Base-by-base conservation (phyloP, 2,329 filamentous ascomycete species). In the Penicillium sp. region DNA sequence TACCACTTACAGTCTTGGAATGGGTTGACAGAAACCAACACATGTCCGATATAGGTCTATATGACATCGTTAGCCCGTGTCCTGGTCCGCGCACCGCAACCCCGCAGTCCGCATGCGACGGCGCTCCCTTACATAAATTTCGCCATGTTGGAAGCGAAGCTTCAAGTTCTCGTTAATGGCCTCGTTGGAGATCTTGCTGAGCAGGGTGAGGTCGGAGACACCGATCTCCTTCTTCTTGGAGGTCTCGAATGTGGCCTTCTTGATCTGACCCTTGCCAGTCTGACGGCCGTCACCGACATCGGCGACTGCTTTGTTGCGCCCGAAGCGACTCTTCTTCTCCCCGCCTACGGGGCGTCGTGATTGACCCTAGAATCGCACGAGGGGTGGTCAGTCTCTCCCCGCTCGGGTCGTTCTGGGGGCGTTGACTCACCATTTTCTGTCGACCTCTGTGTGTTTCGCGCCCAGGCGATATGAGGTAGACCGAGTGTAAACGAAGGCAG, bases 181-280 rank as follows among this genome's bases (percentile, higher is more conserved):
- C 74, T 99, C 94, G 74, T 99, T 97, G 62, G 92, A 96, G 61
- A 99, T 95, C 76, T 97, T 97, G 81, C 92, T 96, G 70, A 99
- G 88, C 66, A 99, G 81, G 4, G 94, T 99, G 71, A 99, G 82
- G 80, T 99, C 94, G 50, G 94, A 96, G 49, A 99, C 94, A 62
- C 94, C 94, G 65, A 99, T 94, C 76, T 99, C 92, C 83, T 96
- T 97, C 86, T 97, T 99, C 83, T 97, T 97, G 61, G 87, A 89
- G 56, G 86, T 90, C 73, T 99, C 94, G 76, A 95, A 99, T 56
- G 89, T 90, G 59, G 94, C 94, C 79, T 97, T 97, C 77, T 92
- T 93, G 64, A 95, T 90, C 75, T 89, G 90, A 58, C 85, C 77
- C 64, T 80, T 78, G 54, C 79, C 78, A 42, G 74, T 70, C 60